These are phyloP conservation scores for Hapsidospora chrysogenum DNA, from an alignment of 495 filamentous ascomycete genomes.

Conservation along the genomic window DNA sequence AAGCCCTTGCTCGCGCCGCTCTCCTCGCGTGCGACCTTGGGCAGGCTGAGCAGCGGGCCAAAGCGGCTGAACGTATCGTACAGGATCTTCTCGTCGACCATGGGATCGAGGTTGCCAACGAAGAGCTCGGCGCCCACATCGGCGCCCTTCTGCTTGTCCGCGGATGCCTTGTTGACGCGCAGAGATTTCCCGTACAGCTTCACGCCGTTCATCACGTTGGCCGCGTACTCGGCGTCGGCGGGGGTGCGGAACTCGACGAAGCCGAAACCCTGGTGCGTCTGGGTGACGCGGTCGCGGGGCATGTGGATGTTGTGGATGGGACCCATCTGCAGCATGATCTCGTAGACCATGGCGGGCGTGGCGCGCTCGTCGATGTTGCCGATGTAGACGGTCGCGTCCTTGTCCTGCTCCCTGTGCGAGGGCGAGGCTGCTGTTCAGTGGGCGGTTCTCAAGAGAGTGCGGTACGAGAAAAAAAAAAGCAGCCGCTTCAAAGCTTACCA, in stretches of 20 bases:
- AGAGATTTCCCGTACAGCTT: conserved; percentile 88
- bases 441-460: background rate
- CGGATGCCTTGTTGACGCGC: conserved; percentile 77
- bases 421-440: background rate
- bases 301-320: conserved; percentile 95
- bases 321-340: conserved; percentile 93
- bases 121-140: conserved; percentile 97
- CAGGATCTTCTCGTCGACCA: conserved; percentile 93
- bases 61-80: conserved; percentile 96
- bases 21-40: conserved; percentile 91
- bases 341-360: conserved; percentile 80
- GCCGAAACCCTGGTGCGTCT: conserved; percentile 92
- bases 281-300: conserved; percentile 92
- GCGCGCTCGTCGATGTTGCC: conserved; percentile 96
- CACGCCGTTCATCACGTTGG: conserved; percentile 91
- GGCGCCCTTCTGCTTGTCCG: conserved; percentile 91
- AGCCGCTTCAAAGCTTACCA: conserved; percentile 37
- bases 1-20: conserved; percentile 86
- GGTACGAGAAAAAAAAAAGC: background rate
- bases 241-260: conserved; percentile 97
- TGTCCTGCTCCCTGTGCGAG: conserved; percentile 86
- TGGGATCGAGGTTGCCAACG: conserved; percentile 85
- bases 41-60: conserved; percentile 63
- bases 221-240: conserved; percentile 92
- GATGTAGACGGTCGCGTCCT: conserved; percentile 95